These are phyloP conservation scores for Amylocarpus encephaloides DNA, from an alignment of 2,329 filamentous ascomycete species.

Conservation along the genomic window DNA sequence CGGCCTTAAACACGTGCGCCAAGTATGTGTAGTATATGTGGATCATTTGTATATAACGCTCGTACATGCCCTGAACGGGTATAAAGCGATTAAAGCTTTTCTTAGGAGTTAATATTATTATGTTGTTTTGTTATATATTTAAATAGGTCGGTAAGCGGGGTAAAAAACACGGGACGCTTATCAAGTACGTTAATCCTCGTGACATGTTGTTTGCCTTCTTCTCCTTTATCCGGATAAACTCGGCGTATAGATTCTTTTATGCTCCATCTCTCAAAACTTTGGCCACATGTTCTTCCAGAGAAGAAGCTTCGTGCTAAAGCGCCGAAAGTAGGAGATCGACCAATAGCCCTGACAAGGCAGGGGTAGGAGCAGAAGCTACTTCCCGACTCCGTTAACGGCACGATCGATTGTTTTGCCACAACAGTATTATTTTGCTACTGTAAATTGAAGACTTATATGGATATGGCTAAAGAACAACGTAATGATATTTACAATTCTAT, in stretches of 20 bases:
- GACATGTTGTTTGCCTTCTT: background rate
- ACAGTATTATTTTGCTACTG: conserved; percentile 1
- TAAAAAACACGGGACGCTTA: no score
- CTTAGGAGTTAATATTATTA: no score
- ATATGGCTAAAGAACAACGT: background rate
- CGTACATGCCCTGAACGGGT: no score
- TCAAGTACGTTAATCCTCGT: no score
- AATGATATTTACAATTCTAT: background rate
- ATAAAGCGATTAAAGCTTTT: no score
- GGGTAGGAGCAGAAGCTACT: background rate
- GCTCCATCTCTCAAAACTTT: conserved; percentile 3
- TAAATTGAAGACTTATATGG: background rate
- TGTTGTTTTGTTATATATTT: no score
- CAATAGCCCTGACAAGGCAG: background rate
- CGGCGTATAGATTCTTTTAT: background rate
- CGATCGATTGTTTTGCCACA: background rate
- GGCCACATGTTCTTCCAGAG: conserved; percentile 1
- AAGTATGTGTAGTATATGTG: no score
- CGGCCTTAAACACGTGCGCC: no score
- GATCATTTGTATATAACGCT: no score
- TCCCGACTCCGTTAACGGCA: background rate
- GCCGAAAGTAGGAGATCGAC: background rate
- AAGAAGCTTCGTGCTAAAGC: conserved; percentile 1
- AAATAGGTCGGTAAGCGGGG: no score
- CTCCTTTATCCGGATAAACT: background rate